Evolutionary conservation across 1,284 basidiomycete species (phyloP), one percentile per base, ranked within the genome.

Genomic region (Cutaneotrichosporon mucoides): DNA sequence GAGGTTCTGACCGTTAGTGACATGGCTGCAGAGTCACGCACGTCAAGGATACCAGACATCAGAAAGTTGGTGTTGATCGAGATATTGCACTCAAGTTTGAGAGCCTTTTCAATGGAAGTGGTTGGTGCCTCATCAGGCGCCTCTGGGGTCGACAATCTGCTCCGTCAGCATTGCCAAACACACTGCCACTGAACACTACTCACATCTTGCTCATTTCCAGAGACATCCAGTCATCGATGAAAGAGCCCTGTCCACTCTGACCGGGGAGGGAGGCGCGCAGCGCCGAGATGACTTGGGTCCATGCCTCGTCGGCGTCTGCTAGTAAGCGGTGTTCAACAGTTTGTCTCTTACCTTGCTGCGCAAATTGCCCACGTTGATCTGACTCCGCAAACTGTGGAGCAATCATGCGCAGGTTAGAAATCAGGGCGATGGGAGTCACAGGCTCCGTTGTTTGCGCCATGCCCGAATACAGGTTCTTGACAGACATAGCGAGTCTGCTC

Each of bases 271-370:
- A 82, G 7, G 85, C 83, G 61, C 87, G 85, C 24, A 98, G 81
- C 0, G 88, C 84, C 56, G 88, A 87, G n/a, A 93, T 80, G 63
- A 98, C 85, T 58, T 89, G 85, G 2, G 84, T 85, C 84, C 90
- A 97, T 62, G 91, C 96, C 76, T 99, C 95, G 73, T 98, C 95
- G 11, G 95, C 95, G 73, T 99, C 95, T 91, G 61, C n/a, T 5
- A 24, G 16, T 45, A 38, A 47, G 49, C 44, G 6, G 3, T 38
- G 5, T 40, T 12, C 38, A 16, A 2, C 5, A 13, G 24, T 24
- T 24, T 24, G 24, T 24, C n/a, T 61, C 70, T 34, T 61, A 88
- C 89, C 89, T 82, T 98, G 95, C 76, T 98, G 95, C 2, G 93
- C 88, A 69, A 86, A 95, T 6, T 82, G 82, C 2, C 83, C 73